phyloP scores from a whole-genome alignment of 2,329 filamentous ascomycete genomes.

The Chalara sp. region DNA sequence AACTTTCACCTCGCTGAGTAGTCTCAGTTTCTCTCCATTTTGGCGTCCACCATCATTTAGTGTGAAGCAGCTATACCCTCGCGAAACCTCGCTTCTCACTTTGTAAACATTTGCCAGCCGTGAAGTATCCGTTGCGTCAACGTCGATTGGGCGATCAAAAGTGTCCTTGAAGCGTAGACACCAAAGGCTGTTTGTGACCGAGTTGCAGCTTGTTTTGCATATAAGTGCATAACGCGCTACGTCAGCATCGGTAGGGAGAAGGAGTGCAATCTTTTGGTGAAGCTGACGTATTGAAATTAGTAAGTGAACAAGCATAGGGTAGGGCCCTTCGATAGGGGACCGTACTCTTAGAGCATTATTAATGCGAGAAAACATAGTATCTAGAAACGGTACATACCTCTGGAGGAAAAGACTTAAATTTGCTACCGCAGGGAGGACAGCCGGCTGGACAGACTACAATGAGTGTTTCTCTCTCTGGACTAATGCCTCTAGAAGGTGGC shows the following conservation, averaged over 20 bases:
- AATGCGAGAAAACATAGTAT: no score
- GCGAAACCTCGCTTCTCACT: slow-evolving; percentile 29
- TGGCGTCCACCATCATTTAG: no score
- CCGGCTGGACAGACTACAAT: no score
- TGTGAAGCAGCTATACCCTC: slow-evolving; percentile 16
- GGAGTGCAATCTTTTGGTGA: slow-evolving; percentile 22
- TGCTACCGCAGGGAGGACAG: no score
- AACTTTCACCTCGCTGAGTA: slow-evolving; percentile 9
- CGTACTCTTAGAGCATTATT: no score
- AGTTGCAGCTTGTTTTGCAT: slow-evolving; percentile 32
- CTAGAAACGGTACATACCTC: no score
- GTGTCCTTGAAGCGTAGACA: slow-evolving; percentile 32
- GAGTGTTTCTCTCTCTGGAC: no score
- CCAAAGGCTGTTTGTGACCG: slow-evolving; percentile 40
- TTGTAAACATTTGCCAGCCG: slow-evolving; percentile 25
- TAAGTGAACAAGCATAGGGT: no score
- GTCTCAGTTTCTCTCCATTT: not conserved
- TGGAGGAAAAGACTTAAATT: no score
- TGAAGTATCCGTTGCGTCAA: slow-evolving; percentile 16
- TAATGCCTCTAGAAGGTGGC: no score
- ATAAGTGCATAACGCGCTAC: slow-evolving; percentile 32
- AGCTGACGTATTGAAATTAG: slow-evolving; percentile 13
- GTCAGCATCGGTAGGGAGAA: slow-evolving; percentile 32
- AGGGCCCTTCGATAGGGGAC: no score
- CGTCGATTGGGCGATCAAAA: slow-evolving; percentile 31